Base-by-base conservation (phyloP, 2,329 filamentous ascomycete species). In the Cladobotryum protrusum region DNA sequence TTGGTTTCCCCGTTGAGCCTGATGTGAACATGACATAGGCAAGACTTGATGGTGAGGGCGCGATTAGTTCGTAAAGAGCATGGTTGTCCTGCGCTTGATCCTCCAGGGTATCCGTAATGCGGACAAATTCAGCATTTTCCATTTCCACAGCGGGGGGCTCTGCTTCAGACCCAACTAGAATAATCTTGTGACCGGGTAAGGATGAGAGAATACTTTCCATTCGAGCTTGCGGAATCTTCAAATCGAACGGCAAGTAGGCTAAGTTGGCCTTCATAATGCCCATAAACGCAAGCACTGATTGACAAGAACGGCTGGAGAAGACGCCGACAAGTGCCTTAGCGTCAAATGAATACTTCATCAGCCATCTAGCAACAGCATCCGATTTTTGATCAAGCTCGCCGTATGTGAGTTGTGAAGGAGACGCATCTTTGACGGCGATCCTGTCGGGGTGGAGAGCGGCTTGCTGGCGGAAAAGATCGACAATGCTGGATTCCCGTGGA, bases 41-140 rank as follows among this genome's bases (percentile, higher is more conserved):
- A 19, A 48, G 47, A 34, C 40, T 48, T 15, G 39, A 35, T 12
- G 47, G 13, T 12, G 19, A 48, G 19, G 47, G 47, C 7, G 29
- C 8, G 11, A 15, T 8, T 8, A 14, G n/a, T 8, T 17, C 6
- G 8, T n/a, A 5, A 14, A 34, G n/a, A 13, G 6, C 45, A 34
- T 36, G 9, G 3, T 17, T 6, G 11, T 24, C 14, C 6, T 20
- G 32, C 2, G 15, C 12, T 3, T 41, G 15, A 13, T 37, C 69
- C 89, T 89, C 59, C 2, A 63, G n/a, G 34, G 55, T 53, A 11
- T 57, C 48, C 3, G 6, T 32, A 19, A 60, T 48, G 3, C 18
- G 36, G 17, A 56, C 39, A 11, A 58, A 47, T 5, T 55, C 45
- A 11, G 58, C 19, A 44, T 49, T 33, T 4, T 18, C 39, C 5